Base-by-base conservation (phyloP, 116 monocot genomes). In the Dioscorea cayenensis region DNA sequence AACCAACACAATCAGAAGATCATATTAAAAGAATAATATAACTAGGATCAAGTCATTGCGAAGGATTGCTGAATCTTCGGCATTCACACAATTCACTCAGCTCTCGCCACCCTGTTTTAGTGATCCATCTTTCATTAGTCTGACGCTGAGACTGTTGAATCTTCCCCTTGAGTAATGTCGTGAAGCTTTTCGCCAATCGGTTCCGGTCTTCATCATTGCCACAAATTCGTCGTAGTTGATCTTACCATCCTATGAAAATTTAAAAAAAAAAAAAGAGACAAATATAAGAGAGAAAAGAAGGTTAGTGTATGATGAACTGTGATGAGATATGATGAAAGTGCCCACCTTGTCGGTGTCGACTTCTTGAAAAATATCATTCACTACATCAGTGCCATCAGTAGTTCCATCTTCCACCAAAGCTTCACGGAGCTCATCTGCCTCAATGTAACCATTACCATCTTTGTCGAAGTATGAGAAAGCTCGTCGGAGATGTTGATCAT, bases 281-380 rank as follows among this genome's bases (percentile, higher is more conserved):
- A 29, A 29, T 29, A 32, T 36, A 17, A 5, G 49, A 14, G 1
- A 63, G 59, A 61, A 21, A 22, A 21, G 23, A 35, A 14, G n/a
- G 13, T 17, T 19, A 19, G 50, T 17, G 48, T 35, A 18, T n/a
- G 55, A n/a, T 55, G 2, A 55, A 18, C 2, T 16, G 55, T 16
- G 17, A 55, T 16, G 5, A 55, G 16, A n/a, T 2, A 62, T 8
- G 22, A 62, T 27, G 25, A 23, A 52, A 17, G 35, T 6, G 3
- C 1, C 76, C 36, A 99, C 97, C 92, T 99, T 99, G 72, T 93
- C 94, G 0, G 86, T 89, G 78, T 99, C 97, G 14, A 93, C 90
- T 90, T 97, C 97, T 67, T 85, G 91, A 21, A 99, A 79, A 72
- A 99, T 90, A 79, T 99, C 97, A 58, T 86, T 90, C 20, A 81